These are phyloP conservation scores for Pythium biforme DNA, from an alignment of 352 stramenopile genomes.

Conservation along the genomic window DNA sequence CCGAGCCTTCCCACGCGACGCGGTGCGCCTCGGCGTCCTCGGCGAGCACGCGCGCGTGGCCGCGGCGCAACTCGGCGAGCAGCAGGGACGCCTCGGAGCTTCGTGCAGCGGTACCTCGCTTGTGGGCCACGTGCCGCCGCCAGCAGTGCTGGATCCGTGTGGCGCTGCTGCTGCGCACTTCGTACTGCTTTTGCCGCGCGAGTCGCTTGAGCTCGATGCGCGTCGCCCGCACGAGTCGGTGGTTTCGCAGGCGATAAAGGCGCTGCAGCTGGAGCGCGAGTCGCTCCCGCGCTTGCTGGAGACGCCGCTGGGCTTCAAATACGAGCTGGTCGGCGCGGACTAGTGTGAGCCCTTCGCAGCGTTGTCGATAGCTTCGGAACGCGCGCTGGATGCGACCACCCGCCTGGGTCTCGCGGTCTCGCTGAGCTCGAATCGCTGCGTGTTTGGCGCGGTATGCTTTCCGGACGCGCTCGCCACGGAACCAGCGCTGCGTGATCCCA, in stretches of 20 bases:
- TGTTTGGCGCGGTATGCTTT: slow-evolving; percentile 24
- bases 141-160: slow-evolving; percentile 42
- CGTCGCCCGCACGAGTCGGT: slow-evolving; percentile 9
- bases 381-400: slow-evolving; percentile 18
- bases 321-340: slow-evolving; percentile 34
- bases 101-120: neutral
- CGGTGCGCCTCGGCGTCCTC: slow-evolving; percentile 8
- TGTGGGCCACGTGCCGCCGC: slow-evolving; percentile 26
- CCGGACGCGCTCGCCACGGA: slow-evolving; percentile 43
- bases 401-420: slow-evolving; percentile 17
- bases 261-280: slow-evolving; percentile 48
- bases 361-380: slow-evolving; percentile 10
- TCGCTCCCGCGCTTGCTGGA: slow-evolving; percentile 31
- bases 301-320: slow-evolving; percentile 36
- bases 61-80: slow-evolving; percentile 39
- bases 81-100: slow-evolving; percentile 34
- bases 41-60: slow-evolving; percentile 34
- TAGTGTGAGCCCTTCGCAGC: neutral
- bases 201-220: slow-evolving; percentile 4
- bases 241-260: slow-evolving; percentile 37
- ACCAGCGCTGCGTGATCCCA: slow-evolving; percentile 43
- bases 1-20: slow-evolving; percentile 32
- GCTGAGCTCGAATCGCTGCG: slow-evolving; percentile 20
- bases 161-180: slow-evolving; percentile 17
- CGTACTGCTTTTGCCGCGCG: slow-evolving; percentile 7